Conservation (phyloP, 441 rosid genomes). For the Manihot esculenta region DNA sequence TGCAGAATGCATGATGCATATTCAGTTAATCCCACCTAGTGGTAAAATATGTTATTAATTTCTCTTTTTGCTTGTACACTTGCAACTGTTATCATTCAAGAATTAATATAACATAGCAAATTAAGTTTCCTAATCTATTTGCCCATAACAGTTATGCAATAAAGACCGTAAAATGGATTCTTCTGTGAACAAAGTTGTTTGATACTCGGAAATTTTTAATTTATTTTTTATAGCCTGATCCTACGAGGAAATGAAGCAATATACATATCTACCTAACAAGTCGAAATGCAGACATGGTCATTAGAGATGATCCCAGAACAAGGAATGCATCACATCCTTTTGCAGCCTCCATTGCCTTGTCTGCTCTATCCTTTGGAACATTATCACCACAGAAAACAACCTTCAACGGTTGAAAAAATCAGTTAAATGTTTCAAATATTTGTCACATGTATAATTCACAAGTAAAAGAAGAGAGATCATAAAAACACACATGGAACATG, state of each 20-base stretch:
- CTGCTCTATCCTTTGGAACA: conserved; percentile 83
- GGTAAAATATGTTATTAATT: not conserved
- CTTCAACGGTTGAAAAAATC: conserved; percentile 32
- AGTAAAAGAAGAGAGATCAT: not conserved
- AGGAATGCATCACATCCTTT: conserved; percentile 80
- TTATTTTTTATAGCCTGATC: not conserved
- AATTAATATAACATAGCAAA: no score
- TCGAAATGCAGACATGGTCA: conserved; percentile 95
- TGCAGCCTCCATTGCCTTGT: conserved; percentile 72
- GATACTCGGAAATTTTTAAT: not conserved
- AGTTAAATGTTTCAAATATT: not conserved
- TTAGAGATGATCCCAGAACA: conserved; percentile 77
- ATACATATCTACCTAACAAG: conserved; percentile 64
- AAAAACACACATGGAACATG: not conserved
- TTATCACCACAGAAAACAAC: conserved; percentile 95
- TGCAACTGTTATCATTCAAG: no score
- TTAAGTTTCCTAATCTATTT: no score
- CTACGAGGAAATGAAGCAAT: not conserved
- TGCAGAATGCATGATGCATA: not conserved
- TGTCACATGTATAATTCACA: not conserved
- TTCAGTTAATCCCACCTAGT: not conserved
- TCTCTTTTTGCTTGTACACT: not conserved
- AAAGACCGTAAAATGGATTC: no score
- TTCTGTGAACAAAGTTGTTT: not conserved
- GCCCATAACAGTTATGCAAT: no score